phyloP scores from a whole-genome alignment of 2,329 filamentous ascomycete species.

The Phialophora verrucosa region DNA sequence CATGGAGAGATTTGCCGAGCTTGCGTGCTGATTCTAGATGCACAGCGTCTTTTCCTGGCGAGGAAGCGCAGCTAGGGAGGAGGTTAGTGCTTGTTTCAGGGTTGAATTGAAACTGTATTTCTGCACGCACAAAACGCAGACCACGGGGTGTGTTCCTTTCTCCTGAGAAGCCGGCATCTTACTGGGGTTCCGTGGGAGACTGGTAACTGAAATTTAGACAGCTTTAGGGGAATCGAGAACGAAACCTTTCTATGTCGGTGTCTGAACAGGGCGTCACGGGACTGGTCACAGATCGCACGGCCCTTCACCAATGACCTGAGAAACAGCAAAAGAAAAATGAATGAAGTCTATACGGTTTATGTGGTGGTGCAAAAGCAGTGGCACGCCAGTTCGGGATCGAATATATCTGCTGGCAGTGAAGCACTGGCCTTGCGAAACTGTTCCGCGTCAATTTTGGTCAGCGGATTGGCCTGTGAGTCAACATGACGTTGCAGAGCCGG shows the following conservation, averaged over 20 bases:
- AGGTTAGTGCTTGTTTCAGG: conserved; percentile 31
- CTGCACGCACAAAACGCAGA: conserved; percentile 79
- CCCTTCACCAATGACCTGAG: background rate
- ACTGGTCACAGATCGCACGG: background rate
- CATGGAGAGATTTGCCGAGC: conserved; percentile 75
- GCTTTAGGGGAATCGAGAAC: background rate
- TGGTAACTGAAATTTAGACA: background rate
- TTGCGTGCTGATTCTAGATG: conserved; percentile 79
- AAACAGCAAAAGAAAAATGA: too few relatives aligned
- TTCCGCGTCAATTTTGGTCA: background rate
- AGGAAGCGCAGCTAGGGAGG: conserved; percentile 74
- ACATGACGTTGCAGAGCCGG: conserved; percentile 27
- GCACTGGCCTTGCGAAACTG: background rate
- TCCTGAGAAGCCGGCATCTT: conserved; percentile 57
- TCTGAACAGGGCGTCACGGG: background rate
- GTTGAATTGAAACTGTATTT: conserved; percentile 7
- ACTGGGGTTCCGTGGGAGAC: background rate
- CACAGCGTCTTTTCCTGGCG: conserved; percentile 70
- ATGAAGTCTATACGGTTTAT: conserved; percentile 8
- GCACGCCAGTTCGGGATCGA: background rate
- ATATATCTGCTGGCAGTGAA: conserved; percentile 11
- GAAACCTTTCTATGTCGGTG: background rate
- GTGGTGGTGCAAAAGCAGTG: conserved; percentile 1
- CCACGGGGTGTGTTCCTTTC: conserved; percentile 67
- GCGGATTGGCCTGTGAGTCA: conserved; percentile 29